Percentiles rank a stretch among this genome's conserved stretches.
These are phyloP conservation scores for Exserohilum turcica DNA, from an alignment of 2,329 filamentous ascomycete genomes.

Conservation along the genomic window DNA sequence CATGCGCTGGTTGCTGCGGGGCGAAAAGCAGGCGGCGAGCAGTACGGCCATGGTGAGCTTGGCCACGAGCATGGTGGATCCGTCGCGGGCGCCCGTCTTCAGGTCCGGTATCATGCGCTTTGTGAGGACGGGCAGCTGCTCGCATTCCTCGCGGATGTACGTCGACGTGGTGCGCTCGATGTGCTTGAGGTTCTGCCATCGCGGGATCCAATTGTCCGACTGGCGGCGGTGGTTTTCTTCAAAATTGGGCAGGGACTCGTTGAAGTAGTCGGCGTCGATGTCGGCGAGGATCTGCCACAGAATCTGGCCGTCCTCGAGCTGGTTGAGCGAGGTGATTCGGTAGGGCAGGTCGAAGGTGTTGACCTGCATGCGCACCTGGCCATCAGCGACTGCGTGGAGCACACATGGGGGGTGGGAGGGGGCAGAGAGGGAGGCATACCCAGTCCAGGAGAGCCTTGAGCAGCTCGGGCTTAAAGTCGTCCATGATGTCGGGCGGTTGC, in stretches of 20 bases:
- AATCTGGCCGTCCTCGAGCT: conserved; percentile 54
- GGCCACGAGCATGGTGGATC: conserved; percentile 47
- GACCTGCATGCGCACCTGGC: too few species aligned
- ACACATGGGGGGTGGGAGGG: too few species aligned
- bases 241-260: conserved; percentile 52
- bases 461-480: conserved; percentile 49
- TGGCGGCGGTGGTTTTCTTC: conserved; percentile 50
- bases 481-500: conserved; percentile 34
- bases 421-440: conserved; percentile 34
- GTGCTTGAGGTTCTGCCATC: conserved; percentile 60
- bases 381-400: too few species aligned
- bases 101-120: conserved; percentile 53
- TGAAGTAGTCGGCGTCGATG: conserved; percentile 56
- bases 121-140: conserved; percentile 47
- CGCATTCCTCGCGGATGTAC: conserved; percentile 55
- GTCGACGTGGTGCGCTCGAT: conserved; percentile 55
- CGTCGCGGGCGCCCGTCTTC: conserved; percentile 55
- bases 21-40: conserved; percentile 54
- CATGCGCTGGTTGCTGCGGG: conserved; percentile 57
- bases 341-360: conserved; percentile 51
- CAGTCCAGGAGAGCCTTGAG: conserved; percentile 48
- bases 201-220: conserved; percentile 56
- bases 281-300: conserved; percentile 56
- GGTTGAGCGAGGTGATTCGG: conserved; percentile 47
- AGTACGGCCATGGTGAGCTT: conserved; percentile 57